Evolutionary conservation across 768 basidiomycete genomes (phyloP).

Genomic region (Lanmaoa pseudosensibilis): DNA sequence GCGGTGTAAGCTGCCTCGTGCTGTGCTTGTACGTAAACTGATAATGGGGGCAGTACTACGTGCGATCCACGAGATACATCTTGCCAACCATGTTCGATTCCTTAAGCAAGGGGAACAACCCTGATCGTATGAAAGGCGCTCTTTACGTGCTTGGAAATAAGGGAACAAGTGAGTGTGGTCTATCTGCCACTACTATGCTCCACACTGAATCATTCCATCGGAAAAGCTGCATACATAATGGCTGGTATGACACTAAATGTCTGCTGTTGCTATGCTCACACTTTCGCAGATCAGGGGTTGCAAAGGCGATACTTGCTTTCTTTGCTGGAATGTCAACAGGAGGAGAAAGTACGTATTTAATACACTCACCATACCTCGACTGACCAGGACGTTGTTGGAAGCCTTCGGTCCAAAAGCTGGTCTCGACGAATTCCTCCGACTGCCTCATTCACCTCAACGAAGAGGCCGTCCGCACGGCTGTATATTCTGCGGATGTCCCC

Average conservation of each 20-base stretch:
- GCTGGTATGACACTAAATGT: slow-evolving; percentile 46
- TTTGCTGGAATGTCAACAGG: slow-evolving; percentile 74
- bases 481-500: slow-evolving; percentile 50
- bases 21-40: background rate
- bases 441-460: slow-evolving; percentile 59
- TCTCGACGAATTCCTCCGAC: slow-evolving; percentile 55
- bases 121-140: slow-evolving; percentile 95
- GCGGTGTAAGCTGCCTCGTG: slow-evolving; percentile 48
- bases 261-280: slow-evolving; percentile 9
- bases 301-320: slow-evolving; percentile 59
- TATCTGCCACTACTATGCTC: background rate
- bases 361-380: slow-evolving; percentile 39
- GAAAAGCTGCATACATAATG: slow-evolving; percentile 64
- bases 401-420: slow-evolving; percentile 22
- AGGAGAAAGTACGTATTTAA: slow-evolving; percentile 65
- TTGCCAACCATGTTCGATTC: slow-evolving; percentile 62
- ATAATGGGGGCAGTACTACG: slow-evolving; percentile 51
- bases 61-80: slow-evolving; percentile 67
- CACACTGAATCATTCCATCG: slow-evolving; percentile 9
- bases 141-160: slow-evolving; percentile 78
- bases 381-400: slow-evolving; percentile 40
- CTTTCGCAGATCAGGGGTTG: slow-evolving; percentile 50
- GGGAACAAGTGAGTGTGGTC: slow-evolving; percentile 51
- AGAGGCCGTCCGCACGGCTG: slow-evolving; percentile 63
- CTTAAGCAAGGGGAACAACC: slow-evolving; percentile 72